phyloP scores from a whole-genome alignment of 2,329 filamentous ascomycete species.

The Macrophomina phaseolina region DNA sequence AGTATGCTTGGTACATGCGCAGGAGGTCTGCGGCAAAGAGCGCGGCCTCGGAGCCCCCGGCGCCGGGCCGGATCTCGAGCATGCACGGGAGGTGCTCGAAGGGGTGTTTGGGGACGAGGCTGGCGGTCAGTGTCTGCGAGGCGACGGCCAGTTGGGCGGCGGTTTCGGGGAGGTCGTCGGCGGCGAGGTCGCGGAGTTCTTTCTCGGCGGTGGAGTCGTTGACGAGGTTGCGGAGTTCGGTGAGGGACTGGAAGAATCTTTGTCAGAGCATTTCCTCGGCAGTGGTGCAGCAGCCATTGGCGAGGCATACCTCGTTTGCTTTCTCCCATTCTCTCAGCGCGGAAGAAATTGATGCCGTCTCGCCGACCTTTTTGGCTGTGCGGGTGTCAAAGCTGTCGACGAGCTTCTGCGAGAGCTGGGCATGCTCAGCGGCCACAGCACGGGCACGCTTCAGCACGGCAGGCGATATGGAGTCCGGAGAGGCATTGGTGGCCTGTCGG shows the following conservation, averaged over 20 bases:
- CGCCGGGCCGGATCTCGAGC: constrained; percentile 88
- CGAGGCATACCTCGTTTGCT: constrained; percentile 58
- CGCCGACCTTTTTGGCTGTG: constrained; percentile 63
- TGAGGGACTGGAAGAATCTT: constrained; percentile 51
- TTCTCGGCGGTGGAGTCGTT: constrained; percentile 67
- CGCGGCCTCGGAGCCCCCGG: constrained; percentile 87
- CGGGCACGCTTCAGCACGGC: constrained; percentile 63
- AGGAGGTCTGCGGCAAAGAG: constrained; percentile 88
- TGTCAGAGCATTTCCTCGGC: background rate
- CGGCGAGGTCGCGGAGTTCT: constrained; percentile 64
- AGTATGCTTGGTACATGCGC: constrained; percentile 87
- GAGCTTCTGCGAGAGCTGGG: constrained; percentile 58
- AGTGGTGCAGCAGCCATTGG: background rate
- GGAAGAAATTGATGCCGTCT: constrained; percentile 58
- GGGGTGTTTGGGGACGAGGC: constrained; percentile 84
- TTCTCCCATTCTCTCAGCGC: constrained; percentile 64
- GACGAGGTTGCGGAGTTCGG: constrained; percentile 78
- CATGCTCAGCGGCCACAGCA: constrained; percentile 61
- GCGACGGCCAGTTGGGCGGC: constrained; percentile 66
- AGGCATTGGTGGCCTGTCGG: constrained; percentile 9
- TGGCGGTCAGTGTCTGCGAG: constrained; percentile 71
- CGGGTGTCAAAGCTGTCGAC: constrained; percentile 61
- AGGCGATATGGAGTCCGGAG: constrained; percentile 53
- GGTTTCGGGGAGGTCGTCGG: constrained; percentile 74
- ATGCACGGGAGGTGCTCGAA: constrained; percentile 91